phyloP scores from a whole-genome alignment of 2,329 filamentous ascomycete species.

The Sordariomycetes sp. region DNA sequence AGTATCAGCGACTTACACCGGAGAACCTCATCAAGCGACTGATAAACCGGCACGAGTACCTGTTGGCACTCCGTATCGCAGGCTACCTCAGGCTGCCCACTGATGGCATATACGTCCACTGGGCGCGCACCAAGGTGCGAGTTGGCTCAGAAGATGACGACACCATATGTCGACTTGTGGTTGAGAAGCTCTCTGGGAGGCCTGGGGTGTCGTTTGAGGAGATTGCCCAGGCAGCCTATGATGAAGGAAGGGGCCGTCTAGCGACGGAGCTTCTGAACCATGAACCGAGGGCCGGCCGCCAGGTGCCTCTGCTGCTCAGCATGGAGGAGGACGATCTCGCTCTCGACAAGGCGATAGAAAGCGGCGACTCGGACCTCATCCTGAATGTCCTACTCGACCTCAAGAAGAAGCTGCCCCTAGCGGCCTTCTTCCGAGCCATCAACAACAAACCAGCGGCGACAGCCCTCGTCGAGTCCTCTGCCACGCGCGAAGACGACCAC shows the following conservation, averaged over 20 bases:
- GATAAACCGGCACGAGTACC: slow-evolving; percentile 81
- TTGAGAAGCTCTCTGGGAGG: slow-evolving; percentile 77
- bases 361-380: slow-evolving; percentile 88
- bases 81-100: slow-evolving; percentile 78
- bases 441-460: slow-evolving; percentile 78
- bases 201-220: slow-evolving; percentile 91
- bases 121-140: slow-evolving; percentile 91
- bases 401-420: slow-evolving; percentile 81
- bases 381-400: slow-evolving; percentile 79
- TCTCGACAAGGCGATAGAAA: slow-evolving; percentile 92
- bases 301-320: slow-evolving; percentile 82
- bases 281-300: slow-evolving; percentile 87
- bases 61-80: slow-evolving; percentile 80
- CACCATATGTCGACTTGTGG: slow-evolving; percentile 73
- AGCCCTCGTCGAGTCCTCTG: slow-evolving; percentile 79
- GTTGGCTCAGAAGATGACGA: slow-evolving; percentile 79
- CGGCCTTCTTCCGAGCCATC: slow-evolving; percentile 86
- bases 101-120: slow-evolving; percentile 89
- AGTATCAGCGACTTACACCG: slow-evolving; percentile 82
- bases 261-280: slow-evolving; percentile 88
- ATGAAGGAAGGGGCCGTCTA: slow-evolving; percentile 81
- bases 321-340: slow-evolving; percentile 96
- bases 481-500: slow-evolving; percentile 59
- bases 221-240: slow-evolving; percentile 85
- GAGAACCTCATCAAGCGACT: slow-evolving; percentile 80